These are phyloP conservation scores for Tricholoma sp. DNA, from an alignment of 768 basidiomycete species.

Conservation along the genomic window DNA sequence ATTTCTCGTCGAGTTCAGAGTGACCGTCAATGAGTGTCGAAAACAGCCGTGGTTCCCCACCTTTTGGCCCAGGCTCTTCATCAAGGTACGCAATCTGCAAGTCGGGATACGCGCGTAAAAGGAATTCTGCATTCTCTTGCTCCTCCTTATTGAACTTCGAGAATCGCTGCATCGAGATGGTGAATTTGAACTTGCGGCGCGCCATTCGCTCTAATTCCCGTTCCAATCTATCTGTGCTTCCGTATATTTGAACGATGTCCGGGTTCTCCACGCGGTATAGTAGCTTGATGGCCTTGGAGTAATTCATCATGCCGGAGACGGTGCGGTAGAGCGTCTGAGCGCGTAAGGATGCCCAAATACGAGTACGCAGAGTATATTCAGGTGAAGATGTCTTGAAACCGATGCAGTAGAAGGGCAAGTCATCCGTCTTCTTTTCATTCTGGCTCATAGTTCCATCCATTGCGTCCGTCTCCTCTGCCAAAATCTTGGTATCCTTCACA, in stretches of 20 bases:
- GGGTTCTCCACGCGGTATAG: constrained; percentile 99
- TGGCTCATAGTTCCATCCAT: constrained; percentile 48
- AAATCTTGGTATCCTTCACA: constrained; percentile 98
- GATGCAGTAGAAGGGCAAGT: constrained; percentile 98
- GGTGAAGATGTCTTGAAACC: constrained; percentile 99
- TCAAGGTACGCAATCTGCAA: constrained; percentile 97
- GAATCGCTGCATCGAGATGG: constrained; percentile 98
- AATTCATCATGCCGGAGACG: constrained; percentile 99
- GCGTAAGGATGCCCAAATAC: constrained; percentile 98
- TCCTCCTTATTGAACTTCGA: constrained; percentile 99
- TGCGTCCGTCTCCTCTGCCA: constrained; percentile 81
- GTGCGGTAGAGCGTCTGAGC: constrained; percentile 98
- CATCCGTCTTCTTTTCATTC: constrained; percentile 89
- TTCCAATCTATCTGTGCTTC: constrained; percentile 94
- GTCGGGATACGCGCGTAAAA: constrained; percentile 96
- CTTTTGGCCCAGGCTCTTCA: constrained; percentile 87
- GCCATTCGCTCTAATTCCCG: constrained; percentile 96
- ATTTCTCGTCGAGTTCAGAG: constrained; percentile 86
- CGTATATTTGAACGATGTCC: constrained; percentile 92
- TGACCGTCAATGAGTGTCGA: constrained; percentile 96
- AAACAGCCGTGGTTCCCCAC: constrained; percentile 84
- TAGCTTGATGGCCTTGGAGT: constrained; percentile 98
- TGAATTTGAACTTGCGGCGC: constrained; percentile 96
- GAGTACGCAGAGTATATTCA: constrained; percentile 96
- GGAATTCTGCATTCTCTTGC: constrained; percentile 96